Evolutionary conservation across 805 yeast species (phyloP).

Genomic region (Kurtzmaniella cleridarum): DNA sequence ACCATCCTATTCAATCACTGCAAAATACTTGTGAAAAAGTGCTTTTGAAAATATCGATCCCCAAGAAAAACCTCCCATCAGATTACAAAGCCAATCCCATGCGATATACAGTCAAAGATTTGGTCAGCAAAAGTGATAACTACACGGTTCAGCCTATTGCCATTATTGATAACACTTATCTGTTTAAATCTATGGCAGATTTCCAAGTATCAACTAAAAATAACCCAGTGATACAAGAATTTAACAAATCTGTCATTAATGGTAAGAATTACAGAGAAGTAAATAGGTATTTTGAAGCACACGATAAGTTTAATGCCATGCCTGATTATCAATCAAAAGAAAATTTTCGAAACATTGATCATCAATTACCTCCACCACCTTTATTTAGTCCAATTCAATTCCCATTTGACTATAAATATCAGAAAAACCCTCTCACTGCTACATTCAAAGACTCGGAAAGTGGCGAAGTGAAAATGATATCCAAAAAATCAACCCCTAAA

Average conservation of each 20-base stretch:
- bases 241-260: conserved; percentile 20
- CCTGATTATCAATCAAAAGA: conserved; percentile 21
- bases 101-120: conserved; percentile 38
- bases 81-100: conserved; percentile 26
- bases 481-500: conserved; percentile 41
- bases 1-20: conserved; percentile 62
- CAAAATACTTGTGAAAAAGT: conserved; percentile 51
- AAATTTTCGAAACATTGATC: conserved; percentile 30
- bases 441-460: conserved; percentile 48
- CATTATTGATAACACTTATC: conserved; percentile 59
- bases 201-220: conserved; percentile 68
- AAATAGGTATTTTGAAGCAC: conserved; percentile 17
- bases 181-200: conserved; percentile 83
- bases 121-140: conserved; percentile 25
- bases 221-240: conserved; percentile 33
- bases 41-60: conserved; percentile 53
- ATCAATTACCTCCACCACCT: conserved; percentile 82
- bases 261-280: conserved; percentile 20
- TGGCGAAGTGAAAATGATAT: conserved; percentile 51
- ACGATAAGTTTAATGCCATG: conserved; percentile 18
- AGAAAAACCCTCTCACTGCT: conserved; percentile 57
- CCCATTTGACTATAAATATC: conserved; percentile 75
- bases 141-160: conserved; percentile 57
- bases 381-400: conserved; percentile 68
- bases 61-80: conserved; percentile 44